phyloP scores from a whole-genome alignment of 2,329 filamentous ascomycete species.

The Stemphylium vesicarium region DNA sequence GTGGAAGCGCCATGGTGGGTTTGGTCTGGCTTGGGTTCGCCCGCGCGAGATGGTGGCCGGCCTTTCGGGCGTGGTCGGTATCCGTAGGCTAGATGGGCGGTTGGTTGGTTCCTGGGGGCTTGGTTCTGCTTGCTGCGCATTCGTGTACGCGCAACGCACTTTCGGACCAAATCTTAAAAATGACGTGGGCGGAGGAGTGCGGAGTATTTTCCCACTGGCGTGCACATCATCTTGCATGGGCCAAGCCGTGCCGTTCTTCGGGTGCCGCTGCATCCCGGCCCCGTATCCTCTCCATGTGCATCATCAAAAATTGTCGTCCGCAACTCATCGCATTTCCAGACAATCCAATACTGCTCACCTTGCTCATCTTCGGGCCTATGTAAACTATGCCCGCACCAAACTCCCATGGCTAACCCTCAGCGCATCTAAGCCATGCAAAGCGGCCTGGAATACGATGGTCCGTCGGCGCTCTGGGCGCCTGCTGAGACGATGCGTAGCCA shows the following conservation, averaged over 20 bases:
- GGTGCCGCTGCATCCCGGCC: neutral
- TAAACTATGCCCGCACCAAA: neutral
- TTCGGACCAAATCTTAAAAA: slow-evolving; percentile 8
- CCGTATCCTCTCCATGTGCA: neutral
- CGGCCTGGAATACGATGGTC: neutral
- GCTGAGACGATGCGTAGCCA: slow-evolving; percentile 15
- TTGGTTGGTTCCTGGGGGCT: neutral
- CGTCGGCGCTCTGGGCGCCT: slow-evolving; percentile 14
- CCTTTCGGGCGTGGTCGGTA: neutral
- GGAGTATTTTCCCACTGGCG: slow-evolving; percentile 2
- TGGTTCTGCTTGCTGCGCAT: slow-evolving; percentile 1
- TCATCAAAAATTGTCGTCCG: neutral
- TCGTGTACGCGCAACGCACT: slow-evolving; percentile 5
- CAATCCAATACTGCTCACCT: too few species aligned
- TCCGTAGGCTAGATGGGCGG: neutral
- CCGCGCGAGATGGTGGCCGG: neutral
- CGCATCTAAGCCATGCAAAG: neutral
- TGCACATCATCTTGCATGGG: slow-evolving; percentile 1
- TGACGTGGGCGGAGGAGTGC: slow-evolving; percentile 21
- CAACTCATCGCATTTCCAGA: neutral
- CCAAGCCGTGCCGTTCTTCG: neutral
- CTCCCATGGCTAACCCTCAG: neutral
- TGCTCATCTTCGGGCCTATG: neutral
- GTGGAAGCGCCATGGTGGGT: slow-evolving; percentile 39
- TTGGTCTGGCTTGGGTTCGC: neutral